Percentiles rank a stretch among this genome's conserved stretches.
Evolutionary conservation across 2,329 filamentous ascomycete genomes (phyloP).

Genomic region (Botrytis cinerea): DNA sequence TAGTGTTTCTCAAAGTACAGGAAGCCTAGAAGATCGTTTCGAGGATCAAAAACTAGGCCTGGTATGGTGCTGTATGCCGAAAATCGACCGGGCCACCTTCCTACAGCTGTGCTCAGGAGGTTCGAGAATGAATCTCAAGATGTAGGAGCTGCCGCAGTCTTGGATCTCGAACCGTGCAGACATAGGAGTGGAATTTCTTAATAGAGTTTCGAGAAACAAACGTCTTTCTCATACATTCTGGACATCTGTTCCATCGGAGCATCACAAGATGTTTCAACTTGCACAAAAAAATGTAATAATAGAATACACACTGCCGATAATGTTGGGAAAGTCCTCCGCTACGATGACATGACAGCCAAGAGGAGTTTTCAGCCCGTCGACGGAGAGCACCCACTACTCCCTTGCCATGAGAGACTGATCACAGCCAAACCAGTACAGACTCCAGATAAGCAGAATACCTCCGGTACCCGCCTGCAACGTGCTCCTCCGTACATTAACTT

Average conservation of each 20-base stretch:
- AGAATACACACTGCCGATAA: neutral
- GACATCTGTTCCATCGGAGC: neutral
- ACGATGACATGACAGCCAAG: neutral
- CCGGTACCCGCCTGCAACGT: neutral
- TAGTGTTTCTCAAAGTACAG: conserved; percentile 13
- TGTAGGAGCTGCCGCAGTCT: neutral
- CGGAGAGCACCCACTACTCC: neutral
- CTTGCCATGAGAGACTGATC: neutral
- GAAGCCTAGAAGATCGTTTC: neutral
- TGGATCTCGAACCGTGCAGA: neutral
- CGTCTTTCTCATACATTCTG: neutral
- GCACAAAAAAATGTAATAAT: neutral
- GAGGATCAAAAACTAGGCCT: neutral
- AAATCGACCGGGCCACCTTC: neutral
- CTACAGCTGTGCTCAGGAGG: neutral
- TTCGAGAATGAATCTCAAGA: neutral
- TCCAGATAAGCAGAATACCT: neutral
- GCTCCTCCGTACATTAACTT: conserved; percentile 5
- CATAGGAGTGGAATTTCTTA: neutral
- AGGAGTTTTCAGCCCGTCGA: neutral
- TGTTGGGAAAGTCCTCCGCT: neutral
- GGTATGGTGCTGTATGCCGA: neutral
- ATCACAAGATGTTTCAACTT: conserved; percentile 1
- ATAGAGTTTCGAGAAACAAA: neutral
- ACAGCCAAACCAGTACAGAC: neutral